Conservation (phyloP, 352 stramenopile genomes). For the Globisporangium canariense region DNA sequence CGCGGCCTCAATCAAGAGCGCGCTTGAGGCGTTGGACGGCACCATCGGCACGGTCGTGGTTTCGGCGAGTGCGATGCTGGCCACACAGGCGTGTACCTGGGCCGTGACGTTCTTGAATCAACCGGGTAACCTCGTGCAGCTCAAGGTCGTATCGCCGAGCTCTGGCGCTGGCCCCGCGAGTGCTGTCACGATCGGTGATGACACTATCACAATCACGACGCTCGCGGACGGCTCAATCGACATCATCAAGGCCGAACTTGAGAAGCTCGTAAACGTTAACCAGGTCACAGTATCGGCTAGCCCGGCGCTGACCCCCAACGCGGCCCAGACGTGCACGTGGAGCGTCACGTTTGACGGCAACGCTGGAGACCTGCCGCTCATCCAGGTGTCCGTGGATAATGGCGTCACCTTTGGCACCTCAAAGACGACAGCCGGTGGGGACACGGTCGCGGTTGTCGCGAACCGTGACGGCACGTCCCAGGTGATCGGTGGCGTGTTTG, state of each 20-base stretch:
- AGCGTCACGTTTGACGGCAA: constrained; percentile 94
- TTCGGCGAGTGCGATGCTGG: constrained; percentile 32
- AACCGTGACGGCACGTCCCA: constrained; percentile 50
- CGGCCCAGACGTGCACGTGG: constrained; percentile 85
- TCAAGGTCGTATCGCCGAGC: constrained; percentile 60
- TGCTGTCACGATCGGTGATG: constrained; percentile 62
- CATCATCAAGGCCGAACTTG: constrained; percentile 94
- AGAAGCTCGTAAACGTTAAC: constrained; percentile 88
- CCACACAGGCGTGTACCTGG: constrained; percentile 83
- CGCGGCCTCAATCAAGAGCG: constrained; percentile 41
- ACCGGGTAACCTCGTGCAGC: constrained; percentile 79
- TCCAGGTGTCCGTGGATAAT: constrained; percentile 48
- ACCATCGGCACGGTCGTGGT: constrained; percentile 52
- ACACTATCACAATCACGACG: constrained; percentile 79
- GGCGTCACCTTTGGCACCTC: constrained; percentile 32
- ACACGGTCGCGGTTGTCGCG: constrained; percentile 45
- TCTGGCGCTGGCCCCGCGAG: constrained; percentile 30
- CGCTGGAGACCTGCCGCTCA: constrained; percentile 70
- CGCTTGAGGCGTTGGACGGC: constrained; percentile 42
- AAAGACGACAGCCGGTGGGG: constrained; percentile 26
- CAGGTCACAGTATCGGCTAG: constrained; percentile 83
- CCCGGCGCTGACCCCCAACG: constrained; percentile 29
- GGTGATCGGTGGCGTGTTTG: constrained; percentile 76
- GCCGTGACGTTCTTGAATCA: constrained; percentile 87
- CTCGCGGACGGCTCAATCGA: constrained; percentile 81